Conservation (phyloP, 2,329 filamentous ascomycete genomes). For the Cordyceps javanica region DNA sequence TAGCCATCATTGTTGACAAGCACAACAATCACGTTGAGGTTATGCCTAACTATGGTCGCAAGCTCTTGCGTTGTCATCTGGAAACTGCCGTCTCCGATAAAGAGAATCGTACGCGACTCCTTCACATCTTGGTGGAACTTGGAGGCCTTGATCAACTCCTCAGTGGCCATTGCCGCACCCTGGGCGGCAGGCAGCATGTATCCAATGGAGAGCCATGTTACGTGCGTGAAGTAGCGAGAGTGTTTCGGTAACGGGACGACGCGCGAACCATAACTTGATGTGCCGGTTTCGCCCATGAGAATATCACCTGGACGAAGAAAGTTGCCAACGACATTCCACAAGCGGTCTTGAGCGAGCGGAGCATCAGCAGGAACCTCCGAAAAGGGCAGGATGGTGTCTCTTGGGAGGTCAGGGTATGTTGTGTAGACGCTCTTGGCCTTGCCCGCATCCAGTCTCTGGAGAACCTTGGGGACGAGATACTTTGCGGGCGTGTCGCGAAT, state of each 20-base stretch:
- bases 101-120: conserved; percentile 40
- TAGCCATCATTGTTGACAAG: conserved; percentile 56
- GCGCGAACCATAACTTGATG: conserved; percentile 47
- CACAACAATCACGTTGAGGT: conserved; percentile 43
- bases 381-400: conserved; percentile 17
- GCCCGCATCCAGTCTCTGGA: conserved; percentile 18
- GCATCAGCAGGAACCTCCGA: conserved; percentile 19
- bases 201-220: conserved; percentile 55
- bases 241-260: conserved; percentile 44
- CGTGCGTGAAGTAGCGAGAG: conserved; percentile 40
- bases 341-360: conserved; percentile 40
- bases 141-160: conserved; percentile 30
- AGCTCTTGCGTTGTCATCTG: conserved; percentile 63
- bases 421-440: conserved; percentile 20
- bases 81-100: conserved; percentile 59
- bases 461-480: conserved; percentile 18
- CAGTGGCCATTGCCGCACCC: conserved; percentile 49
- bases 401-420: conserved; percentile 23
- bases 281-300: conserved; percentile 53
- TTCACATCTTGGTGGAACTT: conserved; percentile 15
- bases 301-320: conserved; percentile 48
- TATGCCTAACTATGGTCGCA: conserved; percentile 53
- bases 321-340: conserved; percentile 40
- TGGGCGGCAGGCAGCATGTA: conserved; percentile 54
- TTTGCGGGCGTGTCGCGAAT: conserved; percentile 24